Conservation (phyloP, 1,284 basidiomycete species). For the Irpex sp. region DNA sequence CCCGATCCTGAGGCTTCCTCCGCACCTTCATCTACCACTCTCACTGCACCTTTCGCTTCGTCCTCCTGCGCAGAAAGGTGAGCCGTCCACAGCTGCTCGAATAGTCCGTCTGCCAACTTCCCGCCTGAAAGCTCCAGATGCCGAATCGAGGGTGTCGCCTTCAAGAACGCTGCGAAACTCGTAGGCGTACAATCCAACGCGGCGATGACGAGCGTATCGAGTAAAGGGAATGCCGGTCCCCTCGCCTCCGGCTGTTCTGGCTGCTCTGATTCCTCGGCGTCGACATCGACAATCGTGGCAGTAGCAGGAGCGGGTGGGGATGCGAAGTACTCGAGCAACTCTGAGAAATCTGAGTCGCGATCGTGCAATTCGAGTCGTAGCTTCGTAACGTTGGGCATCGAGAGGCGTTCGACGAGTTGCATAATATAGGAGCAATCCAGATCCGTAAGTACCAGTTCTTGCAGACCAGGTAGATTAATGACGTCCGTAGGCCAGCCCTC, state of each 20-base stretch:
- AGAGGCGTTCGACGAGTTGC: constrained; percentile 38
- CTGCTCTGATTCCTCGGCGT: constrained; percentile 1
- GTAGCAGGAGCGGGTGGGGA: constrained; percentile 15
- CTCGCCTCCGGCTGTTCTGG: constrained; percentile 6
- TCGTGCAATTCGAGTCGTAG: constrained; percentile 47
- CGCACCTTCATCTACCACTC: not conserved
- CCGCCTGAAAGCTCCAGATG: constrained; percentile 45
- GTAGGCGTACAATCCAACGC: constrained; percentile 40
- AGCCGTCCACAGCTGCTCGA: constrained; percentile 29
- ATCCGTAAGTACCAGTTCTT: constrained; percentile 46
- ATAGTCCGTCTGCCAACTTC: constrained; percentile 32
- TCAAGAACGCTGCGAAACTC: constrained; percentile 38
- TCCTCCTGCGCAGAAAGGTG: not conserved
- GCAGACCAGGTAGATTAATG: constrained; percentile 37
- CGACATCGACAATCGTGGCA: not conserved
- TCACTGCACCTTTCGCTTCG: constrained; percentile 5
- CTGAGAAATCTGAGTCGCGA: constrained; percentile 34
- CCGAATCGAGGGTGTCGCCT: constrained; percentile 30
- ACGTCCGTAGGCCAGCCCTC: constrained; percentile 29
- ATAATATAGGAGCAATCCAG: constrained; percentile 50
- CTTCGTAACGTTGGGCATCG: constrained; percentile 38
- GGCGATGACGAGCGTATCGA: constrained; percentile 40
- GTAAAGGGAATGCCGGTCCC: constrained; percentile 27
- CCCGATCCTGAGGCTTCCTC: not conserved
- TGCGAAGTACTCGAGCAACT: constrained; percentile 40